Percentiles rank a stretch among this genome's conserved stretches.
Evolutionary conservation across 169 alveolate genomes (phyloP).

Genomic region (Theileria parva): DNA sequence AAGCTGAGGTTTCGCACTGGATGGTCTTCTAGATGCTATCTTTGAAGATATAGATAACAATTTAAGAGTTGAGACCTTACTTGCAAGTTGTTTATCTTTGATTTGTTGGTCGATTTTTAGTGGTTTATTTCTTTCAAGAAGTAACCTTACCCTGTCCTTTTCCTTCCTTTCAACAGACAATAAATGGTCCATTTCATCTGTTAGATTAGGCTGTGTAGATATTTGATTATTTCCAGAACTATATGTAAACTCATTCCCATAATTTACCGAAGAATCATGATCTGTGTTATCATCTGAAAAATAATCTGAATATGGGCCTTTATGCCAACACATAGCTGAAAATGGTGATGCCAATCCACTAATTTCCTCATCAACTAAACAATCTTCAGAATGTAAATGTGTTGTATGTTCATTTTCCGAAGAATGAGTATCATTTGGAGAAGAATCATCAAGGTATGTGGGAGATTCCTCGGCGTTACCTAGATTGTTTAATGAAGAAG

Average conservation of each 20-base stretch:
- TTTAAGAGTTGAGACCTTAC: slow-evolving; percentile 37
- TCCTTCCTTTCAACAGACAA: slow-evolving; percentile 41
- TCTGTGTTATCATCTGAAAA: neutral
- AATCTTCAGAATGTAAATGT: slow-evolving; percentile 12
- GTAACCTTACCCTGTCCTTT: slow-evolving; percentile 36
- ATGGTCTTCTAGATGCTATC: slow-evolving; percentile 38
- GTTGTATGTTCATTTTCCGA: neutral
- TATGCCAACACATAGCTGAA: slow-evolving; percentile 63
- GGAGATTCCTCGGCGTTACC: neutral
- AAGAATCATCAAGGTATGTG: neutral
- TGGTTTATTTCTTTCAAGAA: slow-evolving; percentile 24
- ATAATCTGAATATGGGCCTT: slow-evolving; percentile 27
- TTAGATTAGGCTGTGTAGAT: slow-evolving; percentile 7
- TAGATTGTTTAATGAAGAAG: neutral
- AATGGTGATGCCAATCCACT: slow-evolving; percentile 49
- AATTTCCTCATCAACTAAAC: slow-evolving; percentile 28
- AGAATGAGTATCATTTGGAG: neutral
- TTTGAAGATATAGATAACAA: slow-evolving; percentile 33
- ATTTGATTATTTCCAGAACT: neutral
- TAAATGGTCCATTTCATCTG: slow-evolving; percentile 45
- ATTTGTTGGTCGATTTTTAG: slow-evolving; percentile 22
- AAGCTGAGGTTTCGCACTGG: slow-evolving; percentile 47
- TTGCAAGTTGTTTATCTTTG: slow-evolving; percentile 1
- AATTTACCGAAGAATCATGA: neutral
- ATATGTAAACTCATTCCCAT: neutral